Evolutionary conservation across 176 grass and related monocot genomes (phyloP).

Genomic region (Aegilops bicornis): DNA sequence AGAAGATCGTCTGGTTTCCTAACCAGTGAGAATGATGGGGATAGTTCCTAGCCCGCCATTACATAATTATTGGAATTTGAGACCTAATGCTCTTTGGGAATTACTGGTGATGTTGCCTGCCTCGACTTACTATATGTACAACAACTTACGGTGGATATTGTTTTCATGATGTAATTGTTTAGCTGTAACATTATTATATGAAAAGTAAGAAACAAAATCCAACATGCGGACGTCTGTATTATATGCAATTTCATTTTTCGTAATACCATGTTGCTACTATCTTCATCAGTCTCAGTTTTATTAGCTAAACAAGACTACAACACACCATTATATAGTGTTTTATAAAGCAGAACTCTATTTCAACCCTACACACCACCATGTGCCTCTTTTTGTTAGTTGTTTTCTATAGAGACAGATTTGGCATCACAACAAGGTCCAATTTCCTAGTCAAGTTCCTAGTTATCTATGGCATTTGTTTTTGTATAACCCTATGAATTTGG

Average conservation of each 20-base stretch:
- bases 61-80: too few species aligned
- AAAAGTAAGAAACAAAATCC: not conserved
- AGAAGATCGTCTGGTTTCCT: too few species aligned
- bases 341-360: not conserved
- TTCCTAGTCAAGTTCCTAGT: not conserved
- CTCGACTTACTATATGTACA: not conserved
- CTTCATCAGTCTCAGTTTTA: not conserved
- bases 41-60: too few species aligned
- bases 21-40: too few species aligned
- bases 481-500: not conserved
- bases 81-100: conserved; percentile 39
- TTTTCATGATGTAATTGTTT: not conserved
- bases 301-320: not conserved
- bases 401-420: not conserved
- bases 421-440: not conserved
- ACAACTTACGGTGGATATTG: not conserved
- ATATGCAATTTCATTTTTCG: not conserved
- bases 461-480: not conserved
- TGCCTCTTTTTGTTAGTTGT: not conserved
- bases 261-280: not conserved
- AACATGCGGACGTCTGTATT: not conserved
- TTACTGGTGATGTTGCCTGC: conserved; percentile 48
- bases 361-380: not conserved
- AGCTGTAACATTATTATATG: not conserved
- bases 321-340: not conserved